These are phyloP conservation scores for Trametes cingulata DNA, from an alignment of 768 basidiomycete genomes.

Conservation along the genomic window DNA sequence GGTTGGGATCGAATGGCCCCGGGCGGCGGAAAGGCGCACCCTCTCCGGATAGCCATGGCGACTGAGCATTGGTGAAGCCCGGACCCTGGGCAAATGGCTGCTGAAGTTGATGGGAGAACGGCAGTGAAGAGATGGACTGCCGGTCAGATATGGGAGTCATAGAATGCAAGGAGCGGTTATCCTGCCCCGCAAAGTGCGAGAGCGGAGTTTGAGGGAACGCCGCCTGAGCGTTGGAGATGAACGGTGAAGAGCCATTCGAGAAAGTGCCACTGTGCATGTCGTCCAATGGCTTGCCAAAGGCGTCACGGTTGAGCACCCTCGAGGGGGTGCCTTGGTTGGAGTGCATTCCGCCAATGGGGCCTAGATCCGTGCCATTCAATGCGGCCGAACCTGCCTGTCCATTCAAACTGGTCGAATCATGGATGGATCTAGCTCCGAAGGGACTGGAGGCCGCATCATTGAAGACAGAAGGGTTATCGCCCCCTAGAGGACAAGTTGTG, in stretches of 20 bases:
- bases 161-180: constrained; percentile 26
- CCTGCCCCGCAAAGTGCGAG: constrained; percentile 19
- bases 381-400: constrained; percentile 12
- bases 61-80: constrained; percentile 9
- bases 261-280: constrained; percentile 19
- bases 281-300: constrained; percentile 20
- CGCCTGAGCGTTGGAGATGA: constrained; percentile 21
- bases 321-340: constrained; percentile 20
- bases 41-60: constrained; percentile 26
- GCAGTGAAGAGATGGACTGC: constrained; percentile 13
- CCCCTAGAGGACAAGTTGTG: not conserved
- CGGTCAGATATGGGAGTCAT: constrained; percentile 27
- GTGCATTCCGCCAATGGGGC: constrained; percentile 18
- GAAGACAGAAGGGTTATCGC: constrained; percentile 3
- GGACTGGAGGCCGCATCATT: constrained; percentile 1
- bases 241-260: constrained; percentile 22
- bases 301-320: constrained; percentile 23
- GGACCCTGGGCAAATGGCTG: constrained; percentile 23
- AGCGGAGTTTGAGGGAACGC: constrained; percentile 24
- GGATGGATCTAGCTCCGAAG: constrained; percentile 6
- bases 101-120: constrained; percentile 20
- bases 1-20: constrained; percentile 45
- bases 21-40: constrained; percentile 30
- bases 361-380: constrained; percentile 15
- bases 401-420: constrained; percentile 8